These are phyloP conservation scores for Psilocybe subaeruginosa DNA, from an alignment of 768 basidiomycete species.

Conservation along the genomic window DNA sequence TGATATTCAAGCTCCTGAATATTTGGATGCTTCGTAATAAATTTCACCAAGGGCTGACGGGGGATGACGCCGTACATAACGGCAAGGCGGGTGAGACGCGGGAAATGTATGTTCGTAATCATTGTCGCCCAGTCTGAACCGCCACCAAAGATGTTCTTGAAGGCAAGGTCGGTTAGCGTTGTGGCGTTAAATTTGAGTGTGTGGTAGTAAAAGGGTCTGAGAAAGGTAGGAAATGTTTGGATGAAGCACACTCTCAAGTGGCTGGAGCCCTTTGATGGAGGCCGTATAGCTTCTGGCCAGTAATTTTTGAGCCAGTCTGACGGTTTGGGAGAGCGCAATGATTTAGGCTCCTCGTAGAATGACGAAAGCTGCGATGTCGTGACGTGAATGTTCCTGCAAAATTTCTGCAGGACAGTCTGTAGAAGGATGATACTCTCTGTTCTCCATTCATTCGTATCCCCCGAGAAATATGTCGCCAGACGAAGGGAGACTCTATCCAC, in stretches of 20 bases:
- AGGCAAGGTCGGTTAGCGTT: slow-evolving; percentile 13
- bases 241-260: slow-evolving; percentile 13
- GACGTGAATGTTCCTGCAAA: slow-evolving; percentile 14
- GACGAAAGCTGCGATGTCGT: slow-evolving; percentile 15
- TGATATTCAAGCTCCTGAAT: slow-evolving; percentile 19
- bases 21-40: slow-evolving; percentile 18
- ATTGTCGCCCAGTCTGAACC: slow-evolving; percentile 21
- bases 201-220: slow-evolving; percentile 23
- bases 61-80: slow-evolving; percentile 18
- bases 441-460: slow-evolving; percentile 7
- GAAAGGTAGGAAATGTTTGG: slow-evolving; percentile 21
- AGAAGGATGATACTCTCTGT: slow-evolving; percentile 10
- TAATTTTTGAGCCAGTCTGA: slow-evolving; percentile 16
- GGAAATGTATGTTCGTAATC: slow-evolving; percentile 16
- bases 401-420: slow-evolving; percentile 12
- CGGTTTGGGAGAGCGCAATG: slow-evolving; percentile 13
- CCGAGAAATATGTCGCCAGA: slow-evolving; percentile 5
- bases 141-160: slow-evolving; percentile 23
- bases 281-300: slow-evolving; percentile 12
- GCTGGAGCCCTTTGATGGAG: not conserved
- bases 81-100: slow-evolving; percentile 11
- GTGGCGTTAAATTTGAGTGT: slow-evolving; percentile 12
- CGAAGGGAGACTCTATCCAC: slow-evolving; percentile 13
- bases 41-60: slow-evolving; percentile 19
- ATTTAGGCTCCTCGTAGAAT: slow-evolving; percentile 12